Base-by-base conservation (phyloP, 2,329 filamentous ascomycete species). In the Sporothrix mexicana region DNA sequence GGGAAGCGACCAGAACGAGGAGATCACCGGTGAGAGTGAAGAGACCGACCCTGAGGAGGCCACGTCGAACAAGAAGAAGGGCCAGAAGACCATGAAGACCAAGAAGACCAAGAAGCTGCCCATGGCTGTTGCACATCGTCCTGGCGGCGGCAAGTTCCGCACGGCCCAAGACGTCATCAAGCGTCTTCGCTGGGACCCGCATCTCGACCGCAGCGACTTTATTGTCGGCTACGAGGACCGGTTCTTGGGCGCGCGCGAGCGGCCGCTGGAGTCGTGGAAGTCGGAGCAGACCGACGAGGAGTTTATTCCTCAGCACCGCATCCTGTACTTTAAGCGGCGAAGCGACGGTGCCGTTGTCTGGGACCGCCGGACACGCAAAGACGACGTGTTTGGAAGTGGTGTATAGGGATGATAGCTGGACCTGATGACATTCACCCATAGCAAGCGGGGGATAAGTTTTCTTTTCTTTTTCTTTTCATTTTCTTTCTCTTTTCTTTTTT, bases 221-320 rank as follows among this genome's bases (percentile, higher is more conserved):
- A 74, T 90, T 5, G 83, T 91, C 67, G 88, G 88, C 1, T 91
- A 91, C 76, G 85, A 88, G 76, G 89, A 91, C 78, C 83, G 89
- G 17, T 90, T 91, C 76, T 74, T 83, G 3, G 88, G 87, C 1
- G 82, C 84, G 2, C 83, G 82, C 75, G 88, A 91, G 79, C 86
- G 85, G 75, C 78, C 83, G 1, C 79, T 90, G 5, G 85, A 85
- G 69, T 80, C 83, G 43, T 91, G 89, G 89, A 89, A 88, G 81
- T 83, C 81, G 17, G 88, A 90, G 77, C 85, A 88, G 79, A 90
- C 88, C 45, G 86, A 91, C 75, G 88, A 91, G 73, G 89, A 91
- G 79, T 91, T 90, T 77, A 90, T 91, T 72, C 89, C 89, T 7
- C 87, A 90, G 79, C 88, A 91, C 77, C 83, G 89, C 17, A 88